phyloP scores from a whole-genome alignment of 2,329 filamentous ascomycete genomes.

The Cladosporium oxysporum region DNA sequence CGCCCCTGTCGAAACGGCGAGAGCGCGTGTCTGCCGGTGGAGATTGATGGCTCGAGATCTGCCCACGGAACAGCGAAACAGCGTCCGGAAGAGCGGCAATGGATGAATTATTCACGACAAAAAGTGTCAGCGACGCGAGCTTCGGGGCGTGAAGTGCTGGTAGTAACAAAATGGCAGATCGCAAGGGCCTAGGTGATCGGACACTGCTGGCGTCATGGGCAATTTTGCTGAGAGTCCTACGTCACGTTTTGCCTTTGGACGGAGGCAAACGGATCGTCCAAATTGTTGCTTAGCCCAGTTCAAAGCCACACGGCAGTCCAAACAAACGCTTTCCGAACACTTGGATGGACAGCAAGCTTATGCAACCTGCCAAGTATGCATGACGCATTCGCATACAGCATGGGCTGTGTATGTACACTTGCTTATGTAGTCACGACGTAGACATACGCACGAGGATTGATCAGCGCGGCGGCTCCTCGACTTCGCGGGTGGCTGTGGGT shows the following conservation, averaged over 20 bases:
- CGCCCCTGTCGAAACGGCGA: background rate
- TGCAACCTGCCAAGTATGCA: constrained; percentile 5
- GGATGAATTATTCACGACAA: background rate
- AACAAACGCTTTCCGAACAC: background rate
- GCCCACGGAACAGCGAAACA: background rate
- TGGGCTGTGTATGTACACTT: background rate
- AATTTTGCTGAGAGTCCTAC: constrained; percentile 12
- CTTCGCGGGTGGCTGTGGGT: background rate
- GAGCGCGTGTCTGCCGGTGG: background rate
- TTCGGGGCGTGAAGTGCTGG: background rate
- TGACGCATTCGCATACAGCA: constrained; percentile 6
- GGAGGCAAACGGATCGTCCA: constrained; percentile 8
- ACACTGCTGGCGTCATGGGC: constrained; percentile 8
- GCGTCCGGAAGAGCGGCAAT: background rate
- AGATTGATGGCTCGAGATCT: background rate
- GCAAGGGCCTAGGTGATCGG: background rate
- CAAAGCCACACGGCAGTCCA: constrained; percentile 5
- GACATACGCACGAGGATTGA: background rate
- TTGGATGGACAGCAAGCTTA: background rate
- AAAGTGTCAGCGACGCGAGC: background rate
- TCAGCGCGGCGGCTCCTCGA: constrained; percentile 1
- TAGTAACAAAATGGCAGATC: background rate
- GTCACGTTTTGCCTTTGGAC: constrained; percentile 10
- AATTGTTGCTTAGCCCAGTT: background rate
- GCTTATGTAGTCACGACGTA: background rate